phyloP scores from a whole-genome alignment of 176 grass and related monocot species.

The Urochloa ruziziensis region DNA sequence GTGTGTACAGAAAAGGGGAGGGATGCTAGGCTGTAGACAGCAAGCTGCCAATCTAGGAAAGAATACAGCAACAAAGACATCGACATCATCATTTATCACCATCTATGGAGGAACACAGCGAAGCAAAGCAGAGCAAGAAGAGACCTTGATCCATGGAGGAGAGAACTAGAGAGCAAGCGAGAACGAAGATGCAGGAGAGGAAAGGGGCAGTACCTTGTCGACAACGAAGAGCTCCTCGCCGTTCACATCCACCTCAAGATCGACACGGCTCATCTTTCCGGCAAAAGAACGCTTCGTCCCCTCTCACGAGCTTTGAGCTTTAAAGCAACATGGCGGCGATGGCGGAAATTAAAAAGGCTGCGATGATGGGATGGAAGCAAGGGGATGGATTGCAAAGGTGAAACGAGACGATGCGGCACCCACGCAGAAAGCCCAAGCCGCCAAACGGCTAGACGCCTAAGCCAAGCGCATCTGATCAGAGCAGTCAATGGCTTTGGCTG shows the following conservation, averaged over 20 bases:
- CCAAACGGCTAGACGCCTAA: conserved; percentile 39
- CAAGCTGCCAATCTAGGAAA: conserved; percentile 20
- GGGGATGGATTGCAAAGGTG: conserved; percentile 4
- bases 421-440: conserved; percentile 49
- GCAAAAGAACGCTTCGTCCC: neutral
- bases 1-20: neutral
- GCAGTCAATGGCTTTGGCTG: conserved; percentile 42
- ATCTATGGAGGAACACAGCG: neutral
- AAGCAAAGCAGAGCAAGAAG: neutral
- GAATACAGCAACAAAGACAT: neutral
- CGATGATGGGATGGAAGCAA: conserved; percentile 53
- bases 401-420: conserved; percentile 4
- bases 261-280: conserved; percentile 56
- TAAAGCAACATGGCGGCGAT: conserved; percentile 37
- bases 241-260: conserved; percentile 86
- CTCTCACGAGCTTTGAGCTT: conserved; percentile 24
- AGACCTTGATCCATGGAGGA: conserved; percentile 16
- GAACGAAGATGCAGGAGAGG: neutral
- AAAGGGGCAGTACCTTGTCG: conserved; percentile 47
- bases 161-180: neutral
- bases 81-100: neutral
- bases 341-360: conserved; percentile 27
- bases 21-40: conserved; percentile 9
- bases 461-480: conserved; percentile 6
- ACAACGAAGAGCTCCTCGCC: conserved; percentile 81